Percentiles rank a stretch among this genome's conserved stretches.
phyloP scores from a whole-genome alignment of 2,329 filamentous ascomycete species.

The Neonectria hederae region DNA sequence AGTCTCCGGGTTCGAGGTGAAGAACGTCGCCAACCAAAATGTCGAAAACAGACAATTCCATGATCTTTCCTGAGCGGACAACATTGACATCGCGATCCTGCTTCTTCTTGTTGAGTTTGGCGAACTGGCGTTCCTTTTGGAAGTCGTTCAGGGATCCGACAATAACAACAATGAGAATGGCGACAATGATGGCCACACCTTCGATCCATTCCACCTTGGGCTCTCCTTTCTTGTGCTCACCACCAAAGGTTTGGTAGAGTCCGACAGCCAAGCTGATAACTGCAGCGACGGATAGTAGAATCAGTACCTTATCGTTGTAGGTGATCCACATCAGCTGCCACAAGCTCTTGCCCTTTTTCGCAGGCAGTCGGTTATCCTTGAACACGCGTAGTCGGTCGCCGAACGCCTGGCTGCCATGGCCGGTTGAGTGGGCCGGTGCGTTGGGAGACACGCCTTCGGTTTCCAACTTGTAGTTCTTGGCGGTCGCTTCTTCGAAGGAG shows the following conservation, averaged over 20 bases:
- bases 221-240: slow-evolving; percentile 58
- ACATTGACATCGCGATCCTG: slow-evolving; percentile 78
- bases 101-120: slow-evolving; percentile 82
- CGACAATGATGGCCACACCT: slow-evolving; percentile 83
- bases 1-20: slow-evolving; percentile 77
- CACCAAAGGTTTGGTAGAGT: slow-evolving; percentile 78
- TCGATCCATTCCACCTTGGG: slow-evolving; percentile 80
- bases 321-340: slow-evolving; percentile 82
- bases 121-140: slow-evolving; percentile 83
- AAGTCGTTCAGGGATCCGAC: slow-evolving; percentile 83
- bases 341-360: slow-evolving; percentile 78
- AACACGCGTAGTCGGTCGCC: slow-evolving; percentile 75
- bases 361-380: slow-evolving; percentile 76
- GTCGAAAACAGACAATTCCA: slow-evolving; percentile 75
- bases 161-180: slow-evolving; percentile 79
- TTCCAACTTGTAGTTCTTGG: slow-evolving; percentile 46
- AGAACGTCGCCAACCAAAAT: slow-evolving; percentile 76
- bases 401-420: slow-evolving; percentile 51
- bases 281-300: slow-evolving; percentile 75
- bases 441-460: slow-evolving; percentile 42
- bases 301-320: slow-evolving; percentile 84
- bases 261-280: slow-evolving; percentile 78
- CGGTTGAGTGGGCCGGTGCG: slow-evolving; percentile 7
- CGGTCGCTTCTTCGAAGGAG: slow-evolving; percentile 75
- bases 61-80: slow-evolving; percentile 74